Base-by-base conservation (phyloP, 2,329 filamentous ascomycete species). In the Ascochyta fabae region DNA sequence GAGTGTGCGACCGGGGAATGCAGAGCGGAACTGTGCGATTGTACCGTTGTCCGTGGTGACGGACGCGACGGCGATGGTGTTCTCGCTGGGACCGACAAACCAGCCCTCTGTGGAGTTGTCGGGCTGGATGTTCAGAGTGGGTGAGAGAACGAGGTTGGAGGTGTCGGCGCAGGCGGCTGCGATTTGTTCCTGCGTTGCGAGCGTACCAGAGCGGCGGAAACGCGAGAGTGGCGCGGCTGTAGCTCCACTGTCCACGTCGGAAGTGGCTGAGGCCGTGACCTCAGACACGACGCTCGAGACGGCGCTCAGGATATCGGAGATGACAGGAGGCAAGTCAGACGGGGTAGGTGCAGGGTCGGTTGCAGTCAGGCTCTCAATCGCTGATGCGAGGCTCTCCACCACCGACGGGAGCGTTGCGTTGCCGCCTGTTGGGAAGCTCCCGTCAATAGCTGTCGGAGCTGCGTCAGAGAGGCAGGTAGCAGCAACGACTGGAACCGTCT, bases 121-220 rank as follows among this genome's bases (percentile, higher is more conserved):
- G 3, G 44, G 45, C 19, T 43, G 39, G n/a, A 63, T 54, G 27
- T 61, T 56, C 42, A 74, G 70, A 47, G 57, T 58, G 5, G 69
- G 56, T 45, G 74, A 72, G 33, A 62, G 63, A 7, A 74, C 49
- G 40, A 70, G 56, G 56, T 71, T 73, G 8, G 24, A 47, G 4
- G 36, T 45, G 36, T 65, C 51, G 10, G 56, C 59, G 57, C 69
- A 75, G 6, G 69, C 67, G 31, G 64, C 62, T 22, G 56, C 52
- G 45, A 72, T 69, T 42, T 72, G 69, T 0, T 56, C 58, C 8
- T 51, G 58, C 12, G 68, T 66, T 8, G 72, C 69, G 3, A 58
- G 59, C 24, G 57, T 52, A 29, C 61, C 65, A 15, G 62, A 46
- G 9, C 54, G 54, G 36, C 65, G 61, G 48, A 55, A 53, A 45